Evolutionary conservation across 2,329 filamentous ascomycete genomes (phyloP), one percentile per base, ranked within the genome.

Genomic region (Tolypocladium endophyticum): DNA sequence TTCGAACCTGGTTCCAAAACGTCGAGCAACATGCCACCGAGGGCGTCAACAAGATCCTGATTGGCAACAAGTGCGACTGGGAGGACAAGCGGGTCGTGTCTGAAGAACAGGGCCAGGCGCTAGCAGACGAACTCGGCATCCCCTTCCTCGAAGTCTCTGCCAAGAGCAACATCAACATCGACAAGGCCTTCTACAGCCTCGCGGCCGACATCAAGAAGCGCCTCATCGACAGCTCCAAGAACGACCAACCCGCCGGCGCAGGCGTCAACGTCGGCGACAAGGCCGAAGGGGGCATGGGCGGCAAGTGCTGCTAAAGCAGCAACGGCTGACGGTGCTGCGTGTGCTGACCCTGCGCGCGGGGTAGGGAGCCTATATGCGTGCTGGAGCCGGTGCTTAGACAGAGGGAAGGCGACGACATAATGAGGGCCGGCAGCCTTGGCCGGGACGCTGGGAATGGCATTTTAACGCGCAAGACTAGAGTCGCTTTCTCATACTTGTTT

Each of bases 41-140:
- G 79, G 94, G 94, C 70, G 94, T 99, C 72, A 97, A 97, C 86
- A 99, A 97, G 83, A 97, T 99, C 72, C 85, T 99, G 66, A 97
- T 99, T 67, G 94, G 94, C 74, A 99, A 99, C 84, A 99, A 99
- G 80, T 99, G 94, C 79, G 94, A 99, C 77, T 97, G 94, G 94
- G 94, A 97, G 77, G 94, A 99, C 79, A 97, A 97, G 83, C 88
- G 94, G 67, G 92, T 90, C 59, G 89, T 99, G 50, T 92, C 90
- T 56, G 96, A 89, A 61, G 92, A 97, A 74, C 88, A 92, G 71
- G 94, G 94, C 68, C 92, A 99, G 76, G 87, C 88, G 65, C 85
- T 99, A 60, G 94, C 94, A 61, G 89, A 96, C 77, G 94, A 97
- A 77, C 87, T 99, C 62, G 92, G 92, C 71, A 96, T 99, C 65